phyloP scores from a whole-genome alignment of 768 basidiomycete species.

The Pholiota microspora region DNA sequence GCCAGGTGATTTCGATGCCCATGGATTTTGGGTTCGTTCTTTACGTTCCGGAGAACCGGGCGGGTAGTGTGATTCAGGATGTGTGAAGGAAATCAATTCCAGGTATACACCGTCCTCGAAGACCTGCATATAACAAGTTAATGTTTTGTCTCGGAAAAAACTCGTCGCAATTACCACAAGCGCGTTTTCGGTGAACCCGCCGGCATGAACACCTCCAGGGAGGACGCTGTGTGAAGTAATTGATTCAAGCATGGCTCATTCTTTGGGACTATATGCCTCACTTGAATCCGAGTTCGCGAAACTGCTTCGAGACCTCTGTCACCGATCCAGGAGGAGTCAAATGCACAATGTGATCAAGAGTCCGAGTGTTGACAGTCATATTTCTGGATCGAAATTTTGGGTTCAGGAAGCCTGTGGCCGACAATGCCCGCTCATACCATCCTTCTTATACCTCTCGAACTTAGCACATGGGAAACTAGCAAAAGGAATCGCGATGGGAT shows the following conservation, averaged over 20 bases:
- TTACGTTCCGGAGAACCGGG: slow-evolving; percentile 42
- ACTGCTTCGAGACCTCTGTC: slow-evolving; percentile 45
- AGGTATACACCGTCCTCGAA: slow-evolving; percentile 60
- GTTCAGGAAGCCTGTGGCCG: too few species aligned
- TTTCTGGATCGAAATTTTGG: too few species aligned
- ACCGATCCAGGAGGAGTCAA: slow-evolving; percentile 65
- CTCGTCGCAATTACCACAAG: slow-evolving; percentile 46
- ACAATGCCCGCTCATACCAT: too few species aligned
- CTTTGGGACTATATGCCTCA: slow-evolving; percentile 25
- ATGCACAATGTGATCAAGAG: slow-evolving; percentile 69
- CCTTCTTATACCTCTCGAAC: too few species aligned
- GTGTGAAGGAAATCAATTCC: slow-evolving; percentile 67
- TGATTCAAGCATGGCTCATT: background rate
- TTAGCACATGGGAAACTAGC: too few species aligned
- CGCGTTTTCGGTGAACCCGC: slow-evolving; percentile 61
- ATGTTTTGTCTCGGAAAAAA: background rate
- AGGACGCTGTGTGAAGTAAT: slow-evolving; percentile 53
- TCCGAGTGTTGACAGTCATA: slow-evolving; percentile 22
- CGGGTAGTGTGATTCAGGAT: slow-evolving; percentile 53
- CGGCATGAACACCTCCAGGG: slow-evolving; percentile 63
- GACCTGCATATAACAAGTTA: slow-evolving; percentile 30
- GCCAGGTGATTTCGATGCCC: slow-evolving; percentile 53
- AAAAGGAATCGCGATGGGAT: too few species aligned
- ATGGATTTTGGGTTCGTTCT: slow-evolving; percentile 44
- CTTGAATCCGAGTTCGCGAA: slow-evolving; percentile 66